Evolutionary conservation across 2,329 filamentous ascomycete genomes (phyloP), one percentile per base, ranked within the genome.

Genomic region (Chalaropsis ovoidea): DNA sequence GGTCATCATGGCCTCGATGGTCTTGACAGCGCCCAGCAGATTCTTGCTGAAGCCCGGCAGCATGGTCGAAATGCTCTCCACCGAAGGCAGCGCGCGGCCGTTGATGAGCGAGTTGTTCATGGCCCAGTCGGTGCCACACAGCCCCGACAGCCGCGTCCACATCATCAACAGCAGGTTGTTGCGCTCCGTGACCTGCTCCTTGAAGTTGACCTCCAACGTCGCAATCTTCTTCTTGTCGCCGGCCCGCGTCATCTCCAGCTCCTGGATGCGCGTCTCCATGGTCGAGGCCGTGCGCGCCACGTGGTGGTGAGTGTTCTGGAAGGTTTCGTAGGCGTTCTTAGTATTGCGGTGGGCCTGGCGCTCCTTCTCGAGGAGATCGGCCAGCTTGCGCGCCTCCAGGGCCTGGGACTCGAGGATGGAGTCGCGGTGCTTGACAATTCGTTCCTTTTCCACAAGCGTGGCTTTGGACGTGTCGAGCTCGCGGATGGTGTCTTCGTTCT

Each of bases 101-200:
- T 94, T 93, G 72, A 97, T 89, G 27, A 96, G 83, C 66, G 87
- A 88, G 74, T 97, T 92, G 71, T 87, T 86, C 74, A 96, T 89
- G 3, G 89, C 85, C 93, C 94, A 99, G 72, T 97, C 94, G 0
- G 85, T 82, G 11, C 94, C 94, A 71, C 94, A 97, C 54, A 97
- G 81, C 0, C 84, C 81, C 2, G 90, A 92, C 8, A 99, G 81
- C 58, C 89, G 84, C 69, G 93, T 93, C 94, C 94, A 99, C 4
- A 97, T 78, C n/a, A 85, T 82, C 24, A 96, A 82, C 19, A 97
- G 81, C 63, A 99, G 79, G 68, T 89, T 88, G 76, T 97, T 96
- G 65, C 94, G 86, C 76, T 97, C 94, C 54, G 82, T 83, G 47
- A 97, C 81, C 76, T 97, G 91, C 63, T 96, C 92, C 70, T 88